Conservation (phyloP, 768 basidiomycete genomes). For the Mycena amicta region DNA sequence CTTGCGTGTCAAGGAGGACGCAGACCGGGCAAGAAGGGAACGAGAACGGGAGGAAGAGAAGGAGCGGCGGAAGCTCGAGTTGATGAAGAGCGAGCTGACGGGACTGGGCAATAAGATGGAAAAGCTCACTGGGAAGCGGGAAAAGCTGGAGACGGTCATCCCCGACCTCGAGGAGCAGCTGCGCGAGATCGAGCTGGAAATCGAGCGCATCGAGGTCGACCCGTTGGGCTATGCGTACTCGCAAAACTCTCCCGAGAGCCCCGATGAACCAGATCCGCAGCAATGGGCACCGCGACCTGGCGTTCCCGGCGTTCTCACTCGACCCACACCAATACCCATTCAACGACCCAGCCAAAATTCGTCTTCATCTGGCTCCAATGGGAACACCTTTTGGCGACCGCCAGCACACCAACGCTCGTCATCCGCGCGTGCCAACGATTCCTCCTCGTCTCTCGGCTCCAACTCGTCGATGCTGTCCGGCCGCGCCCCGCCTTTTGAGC, state of each 20-base stretch:
- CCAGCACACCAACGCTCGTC: background rate
- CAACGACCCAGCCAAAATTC: constrained; percentile 12
- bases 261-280: constrained; percentile 1
- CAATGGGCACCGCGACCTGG: constrained; percentile 27
- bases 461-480: constrained; percentile 40
- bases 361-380: background rate
- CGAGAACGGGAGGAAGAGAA: constrained; percentile 51
- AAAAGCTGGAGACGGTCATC: constrained; percentile 60
- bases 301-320: constrained; percentile 23
- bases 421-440: background rate
- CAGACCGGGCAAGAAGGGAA: constrained; percentile 46
- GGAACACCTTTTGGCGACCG: constrained; percentile 3
- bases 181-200: constrained; percentile 58
- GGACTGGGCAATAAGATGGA: constrained; percentile 65
- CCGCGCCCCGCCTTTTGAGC: constrained; percentile 57
- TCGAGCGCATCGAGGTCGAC: constrained; percentile 45
- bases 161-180: constrained; percentile 72
- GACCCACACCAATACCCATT: constrained; percentile 21
- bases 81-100: constrained; percentile 59
- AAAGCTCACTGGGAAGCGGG: constrained; percentile 61
- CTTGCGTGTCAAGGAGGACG: constrained; percentile 47
- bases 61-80: constrained; percentile 57
- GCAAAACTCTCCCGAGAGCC: constrained; percentile 30
- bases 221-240: constrained; percentile 20
- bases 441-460: background rate